Evolutionary conservation across 805 yeast species (phyloP).

Genomic region (Metahyphopichia silvanorum): DNA sequence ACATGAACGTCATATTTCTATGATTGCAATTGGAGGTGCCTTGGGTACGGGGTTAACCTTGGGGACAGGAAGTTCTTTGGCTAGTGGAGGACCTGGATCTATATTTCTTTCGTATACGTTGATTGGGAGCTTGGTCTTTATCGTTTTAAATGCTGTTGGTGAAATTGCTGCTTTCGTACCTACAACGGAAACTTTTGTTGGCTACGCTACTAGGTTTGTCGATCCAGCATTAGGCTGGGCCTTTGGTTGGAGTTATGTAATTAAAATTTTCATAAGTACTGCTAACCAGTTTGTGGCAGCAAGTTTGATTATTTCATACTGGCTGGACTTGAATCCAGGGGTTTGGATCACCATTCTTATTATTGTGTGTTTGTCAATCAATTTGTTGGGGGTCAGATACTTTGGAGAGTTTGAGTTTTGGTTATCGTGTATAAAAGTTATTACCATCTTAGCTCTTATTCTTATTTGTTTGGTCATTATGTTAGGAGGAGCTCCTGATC

Average conservation of each 20-base stretch:
- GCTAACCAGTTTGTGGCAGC: conserved; percentile 69
- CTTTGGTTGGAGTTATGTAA: conserved; percentile 61
- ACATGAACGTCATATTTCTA: conserved; percentile 28
- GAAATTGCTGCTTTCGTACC: conserved; percentile 70
- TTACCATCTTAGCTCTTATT: conserved; percentile 66
- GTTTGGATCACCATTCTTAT: conserved; percentile 53
- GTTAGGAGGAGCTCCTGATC: conserved; percentile 76
- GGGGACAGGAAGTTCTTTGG: conserved; percentile 23
- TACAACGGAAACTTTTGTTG: conserved; percentile 61
- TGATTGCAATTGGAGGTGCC: conserved; percentile 33
- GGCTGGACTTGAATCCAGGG: conserved; percentile 55
- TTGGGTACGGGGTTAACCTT: conserved; percentile 30
- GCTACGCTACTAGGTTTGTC: conserved; percentile 60
- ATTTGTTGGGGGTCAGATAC: conserved; percentile 48
- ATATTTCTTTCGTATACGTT: conserved; percentile 62
- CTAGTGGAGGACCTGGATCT: conserved; percentile 60
- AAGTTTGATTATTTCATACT: conserved; percentile 50
- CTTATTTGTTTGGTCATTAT: conserved; percentile 60
- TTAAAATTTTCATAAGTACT: conserved; percentile 51
- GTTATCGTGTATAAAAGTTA: conserved; percentile 62
- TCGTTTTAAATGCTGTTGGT: conserved; percentile 67
- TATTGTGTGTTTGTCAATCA: conserved; percentile 38
- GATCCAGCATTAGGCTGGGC: conserved; percentile 69
- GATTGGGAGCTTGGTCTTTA: conserved; percentile 69
- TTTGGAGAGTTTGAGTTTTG: conserved; percentile 60